phyloP scores from a whole-genome alignment of 2,329 filamentous ascomycete species.

The Cladophialophora yegresii region DNA sequence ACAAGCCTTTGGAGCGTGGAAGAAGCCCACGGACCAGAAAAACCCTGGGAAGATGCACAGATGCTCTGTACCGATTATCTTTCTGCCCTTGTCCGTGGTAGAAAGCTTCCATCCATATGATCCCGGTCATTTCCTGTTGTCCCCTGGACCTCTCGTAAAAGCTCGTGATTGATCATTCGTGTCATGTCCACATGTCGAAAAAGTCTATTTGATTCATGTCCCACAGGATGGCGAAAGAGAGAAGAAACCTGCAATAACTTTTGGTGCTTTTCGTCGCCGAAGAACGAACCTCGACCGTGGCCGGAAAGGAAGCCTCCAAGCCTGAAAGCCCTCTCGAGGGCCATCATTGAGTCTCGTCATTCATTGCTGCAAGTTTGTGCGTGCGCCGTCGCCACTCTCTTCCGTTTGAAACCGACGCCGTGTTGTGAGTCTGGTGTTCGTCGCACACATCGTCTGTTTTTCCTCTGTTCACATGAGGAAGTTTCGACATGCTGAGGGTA shows the following conservation, averaged over 20 bases:
- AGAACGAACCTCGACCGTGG: conserved; percentile 26
- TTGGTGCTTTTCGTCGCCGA: conserved; percentile 27
- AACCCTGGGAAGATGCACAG: conserved; percentile 30
- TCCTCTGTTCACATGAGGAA: conserved; percentile 38
- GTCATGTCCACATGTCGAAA: conserved; percentile 32
- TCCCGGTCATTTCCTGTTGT: conserved; percentile 12
- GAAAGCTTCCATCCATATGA: conserved; percentile 22
- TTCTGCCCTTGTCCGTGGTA: conserved; percentile 18
- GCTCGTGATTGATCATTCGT: conserved; percentile 30
- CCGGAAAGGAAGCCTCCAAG: conserved; percentile 13
- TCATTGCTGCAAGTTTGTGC: conserved; percentile 22
- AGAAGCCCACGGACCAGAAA: conserved; percentile 18
- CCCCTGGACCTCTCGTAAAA: conserved; percentile 27
- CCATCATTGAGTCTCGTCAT: conserved; percentile 24
- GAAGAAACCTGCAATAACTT: conserved; percentile 34
- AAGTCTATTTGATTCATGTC: conserved; percentile 37
- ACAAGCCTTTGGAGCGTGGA: conserved; percentile 18
- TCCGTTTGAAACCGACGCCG: conserved; percentile 34
- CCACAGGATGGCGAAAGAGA: conserved; percentile 33
- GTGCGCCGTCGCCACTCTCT: conserved; percentile 30
- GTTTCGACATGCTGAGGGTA: conserved; percentile 50
- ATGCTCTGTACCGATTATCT: conserved; percentile 21
- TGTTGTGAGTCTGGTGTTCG: conserved; percentile 27
- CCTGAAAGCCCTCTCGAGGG: conserved; percentile 15
- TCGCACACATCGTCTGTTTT: conserved; percentile 35